Base-by-base conservation (phyloP, 2,329 filamentous ascomycete species). In the Pseudogymnoascus sp. region DNA sequence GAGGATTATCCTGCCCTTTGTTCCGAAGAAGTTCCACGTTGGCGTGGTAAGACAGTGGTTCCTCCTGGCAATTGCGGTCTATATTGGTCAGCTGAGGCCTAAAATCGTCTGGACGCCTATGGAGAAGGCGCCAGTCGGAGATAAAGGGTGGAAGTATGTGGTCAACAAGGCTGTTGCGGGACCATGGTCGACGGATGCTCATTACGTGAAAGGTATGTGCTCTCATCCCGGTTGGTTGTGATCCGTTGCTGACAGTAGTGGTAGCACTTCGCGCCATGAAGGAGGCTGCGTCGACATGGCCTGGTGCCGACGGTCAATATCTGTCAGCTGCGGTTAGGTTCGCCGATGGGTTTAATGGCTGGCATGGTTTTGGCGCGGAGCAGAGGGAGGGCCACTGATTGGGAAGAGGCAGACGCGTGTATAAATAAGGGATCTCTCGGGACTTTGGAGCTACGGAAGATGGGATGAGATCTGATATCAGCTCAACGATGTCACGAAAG, bases 31-130 rank as follows among this genome's bases (percentile, higher is more conserved):
- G 67, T 86, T 85, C 67, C 92, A 96, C 66, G 71, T 90, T 48
- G 76, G 76, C 19, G 75, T 99, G 3, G 78, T 97, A 7, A 79
- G 88, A 37, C 85, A 95, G 71, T 97, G 94, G 91, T 96, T 90
- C 89, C 75, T 99, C 4, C 81, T 96, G 39, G 83, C 87, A 0
- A 72, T 96, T 39, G 82, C 84, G 0, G 81, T 92, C 9, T 97
- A 94, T 70, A 82, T 96, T 59, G 75, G 84, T 2, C 86, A 89
- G 68, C 75, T 87, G 23, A 80, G 92, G 18, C 94, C 92, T 0
- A 75, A 78, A 61, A 83, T 96, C 60, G 80, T 88, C 59, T 75
- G 82, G n/a, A 81, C 86, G 60, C 78, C 80, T 83, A n/a, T 78
- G 81, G 37, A 81, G 77, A 66, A 65, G 39, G 65, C 68, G 2